Evolutionary conservation across 2,329 filamentous ascomycete species (phyloP), one percentile per base, ranked within the genome.

Genomic region (Fusarium miscanthi): DNA sequence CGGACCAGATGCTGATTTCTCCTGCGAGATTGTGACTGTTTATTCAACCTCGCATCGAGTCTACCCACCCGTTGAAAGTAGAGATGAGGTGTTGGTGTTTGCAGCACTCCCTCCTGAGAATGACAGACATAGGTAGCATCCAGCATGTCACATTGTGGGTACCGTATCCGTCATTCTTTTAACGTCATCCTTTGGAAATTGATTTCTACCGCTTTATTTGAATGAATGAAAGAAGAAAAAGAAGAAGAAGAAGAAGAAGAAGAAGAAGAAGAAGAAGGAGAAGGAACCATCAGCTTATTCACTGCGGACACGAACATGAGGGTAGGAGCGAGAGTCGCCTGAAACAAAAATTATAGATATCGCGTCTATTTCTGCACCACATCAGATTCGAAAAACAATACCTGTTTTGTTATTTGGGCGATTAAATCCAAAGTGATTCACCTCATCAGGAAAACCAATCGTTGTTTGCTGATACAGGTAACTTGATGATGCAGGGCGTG

Each of bases 81-180:
- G 31, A 25, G 63, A 43, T 56, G 41, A 67, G 40, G 41, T 30
- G 25, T 48, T 42, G 40, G 63, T 31, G 64, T 67, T 67, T 67
- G 63, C 63, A 67, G 63, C 37, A 67, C 48, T 49, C 46, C 10
- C 31, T 49, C 46, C 10, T 31, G 30, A 48, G 53, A 40, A 69
- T 69, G 69, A 69, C 59, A 38, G 49, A 45, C 63, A 72, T 71
- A 49, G 16, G 45, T 30, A 21, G 45, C 42, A 35, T 43, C n/a
- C 31, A 35, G 33, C 42, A 69, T 64, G 35, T 30, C 51, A 51
- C 66, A 43, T 43, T 13, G 46, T 37, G 27, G n/a, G 43, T 31
- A 25, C 46, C 49, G 51, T 51, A 59, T 23, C 52, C 59, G 31
- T 43, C 37, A 38, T 25, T 48, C 19, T 40, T 37, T 63, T 40